phyloP scores from a whole-genome alignment of 805 yeast genomes.

The Starmera dryadoides region DNA sequence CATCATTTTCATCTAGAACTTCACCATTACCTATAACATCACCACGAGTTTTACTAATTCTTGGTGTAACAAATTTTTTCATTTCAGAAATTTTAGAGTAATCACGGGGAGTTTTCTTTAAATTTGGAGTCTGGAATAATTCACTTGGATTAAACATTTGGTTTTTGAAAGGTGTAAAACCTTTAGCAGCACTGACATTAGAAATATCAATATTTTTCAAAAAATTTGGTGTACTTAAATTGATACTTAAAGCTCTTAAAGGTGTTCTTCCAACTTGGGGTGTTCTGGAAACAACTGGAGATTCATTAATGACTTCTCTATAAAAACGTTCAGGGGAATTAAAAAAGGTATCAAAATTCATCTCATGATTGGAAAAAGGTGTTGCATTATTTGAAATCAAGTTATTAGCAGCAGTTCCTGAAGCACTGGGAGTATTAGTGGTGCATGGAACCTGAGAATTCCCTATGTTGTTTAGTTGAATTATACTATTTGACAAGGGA shows the following conservation, averaged over 20 bases:
- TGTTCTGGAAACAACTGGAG: conserved; percentile 17
- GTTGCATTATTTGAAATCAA: background rate
- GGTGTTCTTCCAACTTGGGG: conserved; percentile 21
- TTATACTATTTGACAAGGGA: background rate
- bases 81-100: background rate
- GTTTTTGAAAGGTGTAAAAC: conserved; percentile 19
- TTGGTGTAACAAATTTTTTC: background rate
- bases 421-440: no score
- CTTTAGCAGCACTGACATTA: conserved; percentile 3
- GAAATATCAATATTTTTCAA: conserved; percentile 14
- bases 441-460: no score
- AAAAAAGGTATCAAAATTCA: conserved; percentile 10
- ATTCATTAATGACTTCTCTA: conserved; percentile 19
- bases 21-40: no score
- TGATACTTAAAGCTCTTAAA: conserved; percentile 12
- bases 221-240: conserved; percentile 20
- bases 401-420: background rate
- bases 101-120: conserved; percentile 3
- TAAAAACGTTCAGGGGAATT: conserved; percentile 21
- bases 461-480: conserved; percentile 1
- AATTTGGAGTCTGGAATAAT: conserved; percentile 15
- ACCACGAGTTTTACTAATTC: conserved; percentile 3
- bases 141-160: conserved; percentile 13
- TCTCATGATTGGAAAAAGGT: conserved; percentile 1
- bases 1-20: background rate